phyloP scores from a whole-genome alignment of 345 rosid species.

The Eucalyptus leucophloia region DNA sequence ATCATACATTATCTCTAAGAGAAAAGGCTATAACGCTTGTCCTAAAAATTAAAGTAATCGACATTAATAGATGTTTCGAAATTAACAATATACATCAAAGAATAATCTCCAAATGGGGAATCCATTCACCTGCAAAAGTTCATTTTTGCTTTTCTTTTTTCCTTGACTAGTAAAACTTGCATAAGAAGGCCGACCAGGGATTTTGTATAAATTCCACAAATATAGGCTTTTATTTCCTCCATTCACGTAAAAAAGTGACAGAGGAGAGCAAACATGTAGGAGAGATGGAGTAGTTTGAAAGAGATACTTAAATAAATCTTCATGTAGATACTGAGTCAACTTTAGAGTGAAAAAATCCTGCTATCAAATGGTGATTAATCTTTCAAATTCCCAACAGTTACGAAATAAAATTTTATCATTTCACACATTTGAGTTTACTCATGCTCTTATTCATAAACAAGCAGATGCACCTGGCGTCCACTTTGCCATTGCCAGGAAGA shows the following conservation, averaged over 20 bases:
- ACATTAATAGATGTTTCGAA: background rate
- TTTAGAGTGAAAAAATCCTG: background rate
- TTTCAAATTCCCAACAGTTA: background rate
- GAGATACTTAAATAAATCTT: background rate
- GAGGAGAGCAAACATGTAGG: background rate
- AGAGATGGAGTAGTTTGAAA: background rate
- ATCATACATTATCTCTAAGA: background rate
- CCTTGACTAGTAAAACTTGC: background rate
- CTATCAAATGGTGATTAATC: background rate
- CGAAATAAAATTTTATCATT: background rate
- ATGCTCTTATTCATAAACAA: background rate
- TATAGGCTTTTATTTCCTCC: background rate
- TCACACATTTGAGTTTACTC: background rate
- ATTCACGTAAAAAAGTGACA: background rate
- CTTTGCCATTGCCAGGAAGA: constrained; percentile 8
- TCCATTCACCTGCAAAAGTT: background rate
- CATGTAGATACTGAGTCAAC: background rate
- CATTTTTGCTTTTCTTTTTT: constrained; percentile 1
- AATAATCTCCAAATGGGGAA: background rate
- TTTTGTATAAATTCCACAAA: background rate
- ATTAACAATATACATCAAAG: background rate
- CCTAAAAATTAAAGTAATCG: background rate
- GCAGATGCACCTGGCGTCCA: constrained; percentile 13
- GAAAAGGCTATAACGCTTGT: background rate
- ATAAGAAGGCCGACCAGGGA: background rate